Evolutionary conservation across 352 stramenopile genomes (phyloP), one percentile per base, ranked within the genome.

Genomic region (Globisporangium nagaii): DNA sequence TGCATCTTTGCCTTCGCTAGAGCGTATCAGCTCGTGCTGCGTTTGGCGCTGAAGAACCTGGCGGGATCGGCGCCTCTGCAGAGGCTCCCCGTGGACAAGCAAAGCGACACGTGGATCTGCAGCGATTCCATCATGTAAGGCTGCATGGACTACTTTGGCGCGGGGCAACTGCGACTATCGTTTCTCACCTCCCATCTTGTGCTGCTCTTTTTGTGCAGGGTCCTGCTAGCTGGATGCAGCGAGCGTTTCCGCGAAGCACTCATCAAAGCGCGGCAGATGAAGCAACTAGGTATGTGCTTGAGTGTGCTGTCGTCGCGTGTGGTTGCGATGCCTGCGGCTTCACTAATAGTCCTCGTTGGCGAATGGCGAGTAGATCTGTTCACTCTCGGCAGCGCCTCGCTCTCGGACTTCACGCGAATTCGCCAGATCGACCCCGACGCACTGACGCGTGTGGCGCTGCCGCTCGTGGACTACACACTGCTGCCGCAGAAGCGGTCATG

Each of bases 351-450:
- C n/a, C n/a, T n/a, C n/a, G n/a, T n/a, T n/a, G n/a, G n/a, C n/a
- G n/a, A n/a, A n/a, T n/a, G n/a, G n/a, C n/a, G n/a, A n/a, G n/a
- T 34, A 90, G 80, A 90, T 55, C 57, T 90, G 28, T 87, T 90
- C 51, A 76, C 66, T 6, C 50, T 85, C n/a, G 80, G 80, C n/a
- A 85, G 80, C 31, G 77, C 77, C 12, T 90, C 80, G 17, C 70
- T 90, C 40, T 75, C 67, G 11, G 80, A 90, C 48, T 90, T 90
- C 39, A 66, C 73, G 45, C 69, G 75, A 2, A 71, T 90, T 40
- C 75, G 75, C 11, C 69, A 69, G 41, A 24, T 81, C 3, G 50
- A 73, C 9, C 71, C 80, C 1, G 48, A 47, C 8, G 65, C 73
- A 28, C 63, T 90, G 31, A 62, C 60, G 17, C 75, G 80, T 25